Conservation (phyloP, 2,329 filamentous ascomycete species). For the Penicillium freii region DNA sequence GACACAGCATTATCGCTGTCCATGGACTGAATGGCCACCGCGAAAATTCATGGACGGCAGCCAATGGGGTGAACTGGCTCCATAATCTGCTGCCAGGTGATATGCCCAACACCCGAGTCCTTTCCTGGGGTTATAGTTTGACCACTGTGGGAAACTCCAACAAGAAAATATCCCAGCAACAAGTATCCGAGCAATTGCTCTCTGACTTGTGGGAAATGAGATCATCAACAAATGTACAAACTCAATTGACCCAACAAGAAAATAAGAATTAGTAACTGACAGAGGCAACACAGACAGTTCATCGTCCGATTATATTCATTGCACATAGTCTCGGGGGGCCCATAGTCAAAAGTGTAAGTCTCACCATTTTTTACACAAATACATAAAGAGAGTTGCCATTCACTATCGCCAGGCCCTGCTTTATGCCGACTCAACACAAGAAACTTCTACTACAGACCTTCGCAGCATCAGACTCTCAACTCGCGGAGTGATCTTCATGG, state of each 20-base stretch:
- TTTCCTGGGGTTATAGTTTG: conserved; percentile 27
- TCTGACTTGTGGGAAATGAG: conserved; percentile 10
- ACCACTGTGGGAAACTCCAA: not conserved
- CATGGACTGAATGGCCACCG: conserved; percentile 26
- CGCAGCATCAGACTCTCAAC: conserved; percentile 21
- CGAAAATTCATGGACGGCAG: conserved; percentile 24
- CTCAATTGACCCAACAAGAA: not conserved
- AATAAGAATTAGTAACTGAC: not conserved
- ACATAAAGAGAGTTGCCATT: conserved; percentile 3
- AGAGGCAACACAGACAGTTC: conserved; percentile 12
- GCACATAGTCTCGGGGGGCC: conserved; percentile 32
- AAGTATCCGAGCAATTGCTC: conserved; percentile 8
- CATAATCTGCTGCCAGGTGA: conserved; percentile 15
- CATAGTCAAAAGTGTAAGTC: conserved; percentile 29
- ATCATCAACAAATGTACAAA: conserved; percentile 5
- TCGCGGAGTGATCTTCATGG: conserved; percentile 36
- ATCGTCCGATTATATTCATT: conserved; percentile 32
- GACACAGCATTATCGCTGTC: conserved; percentile 19
- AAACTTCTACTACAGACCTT: conserved; percentile 19
- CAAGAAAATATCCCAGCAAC: not conserved
- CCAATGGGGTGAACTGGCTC: conserved; percentile 22
- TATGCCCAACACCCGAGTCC: conserved; percentile 12
- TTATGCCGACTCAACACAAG: conserved; percentile 9
- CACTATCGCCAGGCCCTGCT: conserved; percentile 11
- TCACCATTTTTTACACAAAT: not conserved